Conservation (phyloP, 2,329 filamentous ascomycete genomes). For the Paecilomyces formosus region DNA sequence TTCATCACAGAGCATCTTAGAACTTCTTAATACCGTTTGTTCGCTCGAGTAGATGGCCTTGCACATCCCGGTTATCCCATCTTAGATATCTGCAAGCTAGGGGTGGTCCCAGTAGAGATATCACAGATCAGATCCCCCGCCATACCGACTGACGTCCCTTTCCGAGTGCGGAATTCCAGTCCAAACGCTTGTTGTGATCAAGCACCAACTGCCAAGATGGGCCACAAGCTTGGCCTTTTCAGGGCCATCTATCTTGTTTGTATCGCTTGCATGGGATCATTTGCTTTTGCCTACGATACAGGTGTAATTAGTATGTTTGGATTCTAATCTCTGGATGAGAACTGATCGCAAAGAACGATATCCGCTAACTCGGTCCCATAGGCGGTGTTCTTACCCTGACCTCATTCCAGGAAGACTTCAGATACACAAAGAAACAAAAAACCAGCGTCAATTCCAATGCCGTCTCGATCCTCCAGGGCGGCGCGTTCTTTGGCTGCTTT, state of each 20-base stretch:
- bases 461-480: conserved; percentile 43
- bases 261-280: conserved; percentile 31
- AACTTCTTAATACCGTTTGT: not conserved
- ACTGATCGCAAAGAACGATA: not conserved
- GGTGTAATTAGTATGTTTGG: conserved; percentile 25
- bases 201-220: conserved; percentile 13
- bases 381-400: conserved; percentile 39
- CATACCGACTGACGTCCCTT: too few relatives aligned
- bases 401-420: conserved; percentile 36
- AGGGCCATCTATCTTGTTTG: conserved; percentile 29
- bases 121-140: not conserved
- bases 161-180: not conserved
- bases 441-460: conserved; percentile 41
- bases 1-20: not conserved
- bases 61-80: not conserved
- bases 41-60: not conserved
- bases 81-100: not conserved
- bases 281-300: conserved; percentile 33
- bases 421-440: conserved; percentile 29
- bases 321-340: not conserved
- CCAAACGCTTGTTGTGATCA: conserved; percentile 2
- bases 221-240: conserved; percentile 25
- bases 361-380: conserved; percentile 4
- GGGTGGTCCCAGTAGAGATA: not conserved
- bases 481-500: conserved; percentile 46